Conservation (phyloP, 305 asterid genomes). For the Galium porrigens region DNA sequence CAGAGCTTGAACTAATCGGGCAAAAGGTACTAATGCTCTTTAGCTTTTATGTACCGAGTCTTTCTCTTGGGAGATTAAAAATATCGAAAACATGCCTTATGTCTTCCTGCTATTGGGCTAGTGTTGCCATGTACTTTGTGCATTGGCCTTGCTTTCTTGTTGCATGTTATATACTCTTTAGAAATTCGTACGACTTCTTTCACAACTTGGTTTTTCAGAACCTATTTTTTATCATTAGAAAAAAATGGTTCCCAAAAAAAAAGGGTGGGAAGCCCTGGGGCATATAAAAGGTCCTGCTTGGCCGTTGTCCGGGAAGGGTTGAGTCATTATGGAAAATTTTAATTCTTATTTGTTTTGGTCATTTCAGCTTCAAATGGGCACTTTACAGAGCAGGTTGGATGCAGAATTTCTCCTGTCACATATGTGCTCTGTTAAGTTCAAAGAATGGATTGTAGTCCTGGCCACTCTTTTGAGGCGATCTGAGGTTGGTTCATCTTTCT, state of each 20-base stretch:
- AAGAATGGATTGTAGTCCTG: conserved; percentile 95
- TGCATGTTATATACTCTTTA: background rate
- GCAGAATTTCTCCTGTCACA: conserved; percentile 92
- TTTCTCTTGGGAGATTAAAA: too few relatives aligned
- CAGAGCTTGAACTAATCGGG: conserved; percentile 86
- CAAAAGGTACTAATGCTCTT: conserved; percentile 50
- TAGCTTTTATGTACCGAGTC: background rate
- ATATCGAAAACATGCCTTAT: background rate
- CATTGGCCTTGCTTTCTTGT: background rate
- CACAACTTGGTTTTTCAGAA: background rate
- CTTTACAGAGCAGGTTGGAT: conserved; percentile 82
- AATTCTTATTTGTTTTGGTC: conserved; percentile 10
- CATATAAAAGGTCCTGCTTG: background rate
- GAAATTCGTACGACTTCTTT: background rate
- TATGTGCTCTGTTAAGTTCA: conserved; percentile 96
- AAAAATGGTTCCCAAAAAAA: background rate
- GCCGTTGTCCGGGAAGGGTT: background rate
- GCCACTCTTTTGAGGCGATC: conserved; percentile 92
- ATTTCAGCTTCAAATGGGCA: conserved; percentile 80
- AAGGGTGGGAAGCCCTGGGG: background rate
- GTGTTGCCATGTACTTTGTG: too few relatives aligned
- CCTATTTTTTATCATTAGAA: background rate
- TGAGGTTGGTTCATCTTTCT: conserved; percentile 43
- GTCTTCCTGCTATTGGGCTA: background rate
- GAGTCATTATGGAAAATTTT: background rate